Evolutionary conservation across 1,284 basidiomycete species (phyloP), one percentile per base, ranked within the genome.

Genomic region (Malassezia pachydermatis): DNA sequence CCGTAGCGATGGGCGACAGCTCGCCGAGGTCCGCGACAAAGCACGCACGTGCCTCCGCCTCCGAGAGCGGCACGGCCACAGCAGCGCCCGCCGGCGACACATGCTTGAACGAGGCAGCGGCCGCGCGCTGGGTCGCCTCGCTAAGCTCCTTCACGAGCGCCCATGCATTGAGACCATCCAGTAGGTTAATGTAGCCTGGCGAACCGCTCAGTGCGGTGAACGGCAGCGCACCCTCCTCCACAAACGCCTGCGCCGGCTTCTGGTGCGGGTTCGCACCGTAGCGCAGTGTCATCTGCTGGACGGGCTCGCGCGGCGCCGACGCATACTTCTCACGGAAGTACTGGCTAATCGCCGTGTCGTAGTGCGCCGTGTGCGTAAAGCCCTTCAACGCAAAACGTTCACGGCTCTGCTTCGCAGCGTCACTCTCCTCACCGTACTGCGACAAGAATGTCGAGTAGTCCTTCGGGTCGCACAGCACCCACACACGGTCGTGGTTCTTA

Each of bases 251-350:
- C 2, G 94, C 94, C 25, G 92, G 94, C 76, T 89, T 94, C 74
- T 99, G 94, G 72, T 98, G 94, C 4, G 94, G 94, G 75, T 99
- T 98, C 29, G 89, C 89, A 46, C 94, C 94, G 73, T 98, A 98
- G 48, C 92, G 80, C 54, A 99, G 77, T 7, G 87, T 78, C 60
- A 92, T 78, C 57, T 88, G 80, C 61, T 71, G 67, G 22, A 65
- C 60, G 24, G 58, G 48, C 33, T 59, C 53, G 44, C 54, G 59
- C 27, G 61, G 57, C 47, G 75, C 74, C n/a, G 78, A 76, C 4
- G 88, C 86, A 73, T 98, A 98, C 73, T 95, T 84, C 72, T 88
- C 84, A 59, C 92, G 81, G 78, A 98, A 98, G 76, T 99, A 99
- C 52, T 84, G 84, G 62, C 86, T 83, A 71, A 99, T 99, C 17